Base-by-base conservation (phyloP, 257 asterid genomes). In the Gentiana macrophylla region DNA sequence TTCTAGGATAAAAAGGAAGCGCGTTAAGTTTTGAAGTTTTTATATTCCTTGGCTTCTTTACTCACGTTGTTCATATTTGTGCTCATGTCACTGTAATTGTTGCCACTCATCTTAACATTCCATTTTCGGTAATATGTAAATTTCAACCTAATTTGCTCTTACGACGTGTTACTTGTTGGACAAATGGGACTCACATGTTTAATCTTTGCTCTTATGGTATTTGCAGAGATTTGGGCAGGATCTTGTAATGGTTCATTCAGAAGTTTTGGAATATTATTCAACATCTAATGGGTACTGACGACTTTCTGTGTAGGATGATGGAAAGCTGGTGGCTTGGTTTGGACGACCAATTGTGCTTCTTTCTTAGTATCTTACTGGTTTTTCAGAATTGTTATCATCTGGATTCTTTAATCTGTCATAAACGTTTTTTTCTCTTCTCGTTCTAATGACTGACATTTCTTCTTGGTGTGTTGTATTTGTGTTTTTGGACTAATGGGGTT, bases 111-210 rank as follows among this genome's bases (percentile, higher is more conserved):
- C 65, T 63, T 63, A 70, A 67, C 49, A 45, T 51, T 53, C 54
- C 66, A 6, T 59, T 64, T 49, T 74, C 61, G 62, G 66, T 66
- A 63, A 62, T 15, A 34, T 70, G 80, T 66, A 69, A 70, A 80
- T 65, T 75, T 82, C 80, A 70, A 67, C 96, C 86, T 83, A 86
- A 86, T 90, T 76, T 86, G 82, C 65, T 72, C 81, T 83, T 80
- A 80, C 93, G 86, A 80, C 86, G 84, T 79, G 80, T 86, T 75
- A 69, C 80, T 82, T 84, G 86, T 82, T 90, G 82, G 95, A 90
- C 79, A 95, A 84, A 84, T 86, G 86, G 89, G 94, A 90, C 96
- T 90, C 96, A 86, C 92, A 70, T 90, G 73, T 74, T 65, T 69
- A 88, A 88, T 90, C 89, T 84, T 82, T 86, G 81, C 83, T 89